A percentile compares a stretch with the other conserved stretches of the same genome.
Evolutionary conservation across 169 alveolate genomes (phyloP).

Genomic region (Cryptosporidium sp.): DNA sequence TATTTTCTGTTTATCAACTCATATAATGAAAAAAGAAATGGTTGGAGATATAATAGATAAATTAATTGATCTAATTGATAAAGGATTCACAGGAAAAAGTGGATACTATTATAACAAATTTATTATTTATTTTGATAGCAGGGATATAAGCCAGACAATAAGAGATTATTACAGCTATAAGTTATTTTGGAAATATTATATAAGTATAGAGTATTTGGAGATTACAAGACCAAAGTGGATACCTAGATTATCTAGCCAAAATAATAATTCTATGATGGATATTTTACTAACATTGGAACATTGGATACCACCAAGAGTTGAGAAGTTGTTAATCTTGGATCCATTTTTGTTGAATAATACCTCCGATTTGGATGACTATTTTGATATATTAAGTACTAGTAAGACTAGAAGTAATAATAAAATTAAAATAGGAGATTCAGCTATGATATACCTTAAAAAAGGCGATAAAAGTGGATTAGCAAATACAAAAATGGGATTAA

Average conservation of each 20-base stretch:
- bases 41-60: constrained; percentile 10
- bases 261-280: constrained; percentile 13
- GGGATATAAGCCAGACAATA: constrained; percentile 5
- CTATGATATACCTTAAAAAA: background rate
- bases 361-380: background rate
- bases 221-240: constrained; percentile 53
- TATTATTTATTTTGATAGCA: constrained; percentile 42
- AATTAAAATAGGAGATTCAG: background rate
- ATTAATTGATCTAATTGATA: constrained; percentile 26
- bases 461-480: background rate
- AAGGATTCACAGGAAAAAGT: constrained; percentile 7
- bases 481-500: constrained; percentile 16
- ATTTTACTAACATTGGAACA: constrained; percentile 20
- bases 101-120: constrained; percentile 7
- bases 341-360: constrained; percentile 12
- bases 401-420: background rate
- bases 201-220: constrained; percentile 7
- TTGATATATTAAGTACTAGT: background rate
- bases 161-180: constrained; percentile 15
- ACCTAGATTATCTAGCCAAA: constrained; percentile 26
- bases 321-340: constrained; percentile 29
- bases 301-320: constrained; percentile 33
- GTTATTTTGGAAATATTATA: constrained; percentile 47
- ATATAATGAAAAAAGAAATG: background rate
- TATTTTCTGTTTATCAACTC: constrained; percentile 13